Percentiles rank a stretch among this genome's conserved stretches.
phyloP scores from a whole-genome alignment of 306 rosid species.

The Dryas drummondii region DNA sequence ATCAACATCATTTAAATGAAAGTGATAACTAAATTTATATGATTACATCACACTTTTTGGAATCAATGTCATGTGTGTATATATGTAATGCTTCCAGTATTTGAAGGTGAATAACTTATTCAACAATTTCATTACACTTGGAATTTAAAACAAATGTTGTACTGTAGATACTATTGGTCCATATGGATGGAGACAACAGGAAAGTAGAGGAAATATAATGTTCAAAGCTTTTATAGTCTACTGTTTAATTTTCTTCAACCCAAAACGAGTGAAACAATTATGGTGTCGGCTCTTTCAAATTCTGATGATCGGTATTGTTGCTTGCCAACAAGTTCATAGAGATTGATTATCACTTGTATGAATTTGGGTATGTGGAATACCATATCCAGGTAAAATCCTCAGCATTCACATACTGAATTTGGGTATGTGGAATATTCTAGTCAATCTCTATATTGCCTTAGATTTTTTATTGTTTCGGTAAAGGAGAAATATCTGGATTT shows the following conservation, averaged over 20 bases:
- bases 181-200: neutral
- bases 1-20: no score
- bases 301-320: conserved; percentile 20
- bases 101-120: neutral
- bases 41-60: neutral
- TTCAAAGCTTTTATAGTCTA: neutral
- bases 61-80: neutral
- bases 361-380: conserved; percentile 76
- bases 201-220: neutral
- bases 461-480: no score
- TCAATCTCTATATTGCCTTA: neutral
- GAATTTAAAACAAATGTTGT: neutral
- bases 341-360: conserved; percentile 75
- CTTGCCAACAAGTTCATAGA: conserved; percentile 57
- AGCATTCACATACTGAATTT: neutral
- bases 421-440: neutral
- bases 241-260: neutral
- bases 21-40: neutral
- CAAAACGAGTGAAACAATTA: neutral
- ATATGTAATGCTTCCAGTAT: neutral
- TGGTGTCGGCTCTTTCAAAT: neutral
- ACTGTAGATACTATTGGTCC: neutral
- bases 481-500: no score
- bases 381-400: conserved; percentile 59
- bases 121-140: neutral